These are phyloP conservation scores for Plasmopara viticola DNA, from an alignment of 352 stramenopile genomes.

Conservation along the genomic window DNA sequence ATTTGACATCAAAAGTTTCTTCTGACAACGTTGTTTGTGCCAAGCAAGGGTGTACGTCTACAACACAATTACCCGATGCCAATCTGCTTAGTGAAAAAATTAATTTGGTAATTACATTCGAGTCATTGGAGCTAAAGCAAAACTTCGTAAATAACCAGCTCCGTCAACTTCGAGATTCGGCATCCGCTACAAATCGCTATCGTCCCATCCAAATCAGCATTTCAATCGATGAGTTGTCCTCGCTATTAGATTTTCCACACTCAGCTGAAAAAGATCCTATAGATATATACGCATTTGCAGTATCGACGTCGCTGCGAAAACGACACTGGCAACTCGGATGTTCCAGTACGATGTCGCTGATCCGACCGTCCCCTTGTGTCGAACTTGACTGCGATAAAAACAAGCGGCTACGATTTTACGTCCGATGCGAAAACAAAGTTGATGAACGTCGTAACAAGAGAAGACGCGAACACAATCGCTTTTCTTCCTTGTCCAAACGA, in stretches of 20 bases:
- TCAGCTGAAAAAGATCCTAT: neutral
- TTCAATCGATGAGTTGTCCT: slow-evolving; percentile 22
- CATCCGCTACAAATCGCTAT: slow-evolving; percentile 43
- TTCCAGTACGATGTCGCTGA: slow-evolving; percentile 24
- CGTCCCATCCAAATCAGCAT: slow-evolving; percentile 44
- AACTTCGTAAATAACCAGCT: slow-evolving; percentile 32
- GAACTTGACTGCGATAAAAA: neutral
- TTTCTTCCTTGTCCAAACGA: slow-evolving; percentile 2
- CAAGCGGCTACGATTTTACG: slow-evolving; percentile 18
- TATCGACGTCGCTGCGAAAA: slow-evolving; percentile 47
- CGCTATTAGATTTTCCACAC: slow-evolving; percentile 5
- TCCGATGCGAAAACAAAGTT: slow-evolving; percentile 24
- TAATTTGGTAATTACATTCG: slow-evolving; percentile 36
- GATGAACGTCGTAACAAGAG: slow-evolving; percentile 8
- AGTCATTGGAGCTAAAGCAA: slow-evolving; percentile 35
- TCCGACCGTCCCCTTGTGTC: neutral
- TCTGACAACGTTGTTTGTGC: neutral
- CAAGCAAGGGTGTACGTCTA: neutral
- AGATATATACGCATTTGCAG: slow-evolving; percentile 24
- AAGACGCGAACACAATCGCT: slow-evolving; percentile 6
- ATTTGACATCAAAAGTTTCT: neutral
- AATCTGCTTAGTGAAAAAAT: neutral
- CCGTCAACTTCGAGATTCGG: slow-evolving; percentile 39
- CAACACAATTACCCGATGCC: neutral
- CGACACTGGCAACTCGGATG: slow-evolving; percentile 34